Evolutionary conservation across 169 alveolate species (phyloP).

Genomic region (Prorocentrum cordatum): DNA sequence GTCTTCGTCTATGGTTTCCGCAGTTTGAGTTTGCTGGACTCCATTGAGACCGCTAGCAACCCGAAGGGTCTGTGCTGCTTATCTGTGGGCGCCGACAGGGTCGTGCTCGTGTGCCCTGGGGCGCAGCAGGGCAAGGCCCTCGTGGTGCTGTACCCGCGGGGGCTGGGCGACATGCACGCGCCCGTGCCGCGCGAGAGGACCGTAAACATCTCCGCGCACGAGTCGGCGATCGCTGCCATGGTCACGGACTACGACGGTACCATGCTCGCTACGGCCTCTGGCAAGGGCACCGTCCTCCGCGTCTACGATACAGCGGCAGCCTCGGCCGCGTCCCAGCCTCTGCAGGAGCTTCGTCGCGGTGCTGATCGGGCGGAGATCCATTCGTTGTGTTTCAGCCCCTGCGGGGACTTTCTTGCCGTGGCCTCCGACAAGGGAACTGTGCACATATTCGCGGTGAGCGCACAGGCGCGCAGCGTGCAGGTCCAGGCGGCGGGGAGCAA

Average conservation of each 20-base stretch:
- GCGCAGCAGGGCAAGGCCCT: slow-evolving; percentile 60
- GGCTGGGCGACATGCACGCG: slow-evolving; percentile 15
- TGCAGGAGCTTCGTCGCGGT: background rate
- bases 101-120: slow-evolving; percentile 33
- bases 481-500: background rate
- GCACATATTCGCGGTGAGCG: slow-evolving; percentile 36
- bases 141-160: slow-evolving; percentile 1
- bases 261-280: slow-evolving; percentile 45
- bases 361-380: background rate
- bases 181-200: background rate
- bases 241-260: slow-evolving; percentile 8
- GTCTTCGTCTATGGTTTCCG: slow-evolving; percentile 35
- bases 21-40: slow-evolving; percentile 26
- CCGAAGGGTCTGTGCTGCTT: slow-evolving; percentile 46
- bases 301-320: slow-evolving; percentile 19
- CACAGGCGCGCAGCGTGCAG: background rate
- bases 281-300: slow-evolving; percentile 46
- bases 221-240: slow-evolving; percentile 42
- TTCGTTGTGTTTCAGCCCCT: background rate
- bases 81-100: slow-evolving; percentile 34
- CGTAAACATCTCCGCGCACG: background rate
- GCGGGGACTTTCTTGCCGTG: slow-evolving; percentile 37
- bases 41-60: slow-evolving; percentile 39
- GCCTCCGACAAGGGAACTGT: slow-evolving; percentile 55
- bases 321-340: background rate